Evolutionary conservation across 129 eudicot species (phyloP).

Genomic region (Tanacetum coccineum): DNA sequence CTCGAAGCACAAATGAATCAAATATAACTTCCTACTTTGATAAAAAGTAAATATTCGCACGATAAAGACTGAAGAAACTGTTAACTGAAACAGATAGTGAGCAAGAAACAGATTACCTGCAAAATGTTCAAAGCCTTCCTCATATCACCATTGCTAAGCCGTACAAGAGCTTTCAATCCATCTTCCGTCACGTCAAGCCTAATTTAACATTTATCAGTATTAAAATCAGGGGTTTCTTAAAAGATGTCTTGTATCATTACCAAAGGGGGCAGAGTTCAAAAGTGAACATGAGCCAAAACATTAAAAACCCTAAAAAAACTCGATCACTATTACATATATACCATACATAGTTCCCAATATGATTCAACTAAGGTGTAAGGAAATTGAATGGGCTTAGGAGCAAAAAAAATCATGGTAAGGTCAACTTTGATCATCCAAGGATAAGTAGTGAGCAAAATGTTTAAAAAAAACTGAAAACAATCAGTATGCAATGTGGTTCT

Average conservation of each 20-base stretch:
- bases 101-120: slow-evolving; percentile 50
- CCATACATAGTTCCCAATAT: too few species aligned
- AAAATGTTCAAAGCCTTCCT: slow-evolving; percentile 95
- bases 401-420: slow-evolving; percentile 2
- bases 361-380: background rate
- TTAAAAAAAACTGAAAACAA: slow-evolving; percentile 4
- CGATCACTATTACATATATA: too few species aligned
- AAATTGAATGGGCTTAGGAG: background rate
- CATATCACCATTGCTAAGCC: slow-evolving; percentile 97
- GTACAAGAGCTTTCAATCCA: slow-evolving; percentile 87
- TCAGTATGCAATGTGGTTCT: background rate
- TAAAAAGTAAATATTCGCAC: background rate
- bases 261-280: slow-evolving; percentile 9
- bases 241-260: slow-evolving; percentile 8
- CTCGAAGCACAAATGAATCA: background rate
- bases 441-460: background rate
- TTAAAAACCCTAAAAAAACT: too few species aligned
- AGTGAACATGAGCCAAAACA: slow-evolving; percentile 1
- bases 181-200: slow-evolving; percentile 90
- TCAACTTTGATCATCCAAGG: slow-evolving; percentile 13
- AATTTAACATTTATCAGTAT: slow-evolving; percentile 9
- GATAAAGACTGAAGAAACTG: slow-evolving; percentile 10
- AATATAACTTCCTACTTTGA: background rate
- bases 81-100: slow-evolving; percentile 1
- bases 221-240: slow-evolving; percentile 6